phyloP scores from a whole-genome alignment of 257 asterid species.

The Solanum bukasovii region DNA sequence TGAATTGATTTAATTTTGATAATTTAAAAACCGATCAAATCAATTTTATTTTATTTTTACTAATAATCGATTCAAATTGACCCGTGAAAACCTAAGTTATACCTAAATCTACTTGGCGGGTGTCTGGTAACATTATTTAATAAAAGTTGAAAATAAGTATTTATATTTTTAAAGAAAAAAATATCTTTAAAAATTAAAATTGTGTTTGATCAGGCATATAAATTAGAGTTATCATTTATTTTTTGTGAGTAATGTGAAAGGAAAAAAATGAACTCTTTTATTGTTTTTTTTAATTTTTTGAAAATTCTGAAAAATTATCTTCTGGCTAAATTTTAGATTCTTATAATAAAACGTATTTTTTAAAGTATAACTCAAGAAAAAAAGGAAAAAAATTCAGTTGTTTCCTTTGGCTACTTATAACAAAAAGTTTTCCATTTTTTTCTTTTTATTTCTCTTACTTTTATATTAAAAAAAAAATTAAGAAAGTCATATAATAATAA shows the following conservation, averaged over 20 bases:
- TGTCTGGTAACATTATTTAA: neutral
- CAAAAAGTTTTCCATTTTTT: neutral
- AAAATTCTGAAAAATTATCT: neutral
- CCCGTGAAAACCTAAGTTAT: neutral
- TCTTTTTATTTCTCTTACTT: neutral
- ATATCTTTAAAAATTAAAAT: too few relatives aligned
- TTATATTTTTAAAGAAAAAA: too few relatives aligned
- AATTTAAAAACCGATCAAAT: too few relatives aligned
- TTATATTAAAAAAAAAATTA: too few relatives aligned
- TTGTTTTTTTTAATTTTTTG: too few relatives aligned
- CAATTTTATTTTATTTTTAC: too few relatives aligned
- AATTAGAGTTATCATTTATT: neutral
- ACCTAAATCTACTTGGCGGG: neutral
- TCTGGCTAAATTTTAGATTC: too few relatives aligned
- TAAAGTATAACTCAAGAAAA: too few relatives aligned
- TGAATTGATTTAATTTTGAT: neutral
- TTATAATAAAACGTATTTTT: too few relatives aligned
- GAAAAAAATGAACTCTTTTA: neutral
- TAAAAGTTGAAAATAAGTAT: neutral
- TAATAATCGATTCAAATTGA: too few relatives aligned
- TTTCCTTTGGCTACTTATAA: neutral
- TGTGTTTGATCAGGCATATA: too few relatives aligned
- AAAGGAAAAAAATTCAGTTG: neutral
- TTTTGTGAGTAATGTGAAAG: neutral
- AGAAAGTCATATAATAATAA: too few relatives aligned